phyloP scores from a whole-genome alignment of 2,329 filamentous ascomycete genomes.

The Claviceps monticola region DNA sequence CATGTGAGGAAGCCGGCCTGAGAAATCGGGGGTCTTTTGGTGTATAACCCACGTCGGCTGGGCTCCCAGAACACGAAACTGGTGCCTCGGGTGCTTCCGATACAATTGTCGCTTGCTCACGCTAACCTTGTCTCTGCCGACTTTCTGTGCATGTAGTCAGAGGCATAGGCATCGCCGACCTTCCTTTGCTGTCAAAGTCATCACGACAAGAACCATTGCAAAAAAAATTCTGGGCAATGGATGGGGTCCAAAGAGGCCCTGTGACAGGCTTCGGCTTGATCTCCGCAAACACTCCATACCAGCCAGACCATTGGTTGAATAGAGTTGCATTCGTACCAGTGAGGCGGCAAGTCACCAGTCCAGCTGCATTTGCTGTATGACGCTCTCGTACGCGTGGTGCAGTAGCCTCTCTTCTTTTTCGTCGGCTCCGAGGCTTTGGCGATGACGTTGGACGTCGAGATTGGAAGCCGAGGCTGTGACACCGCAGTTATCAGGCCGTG shows the following conservation, averaged over 20 bases:
- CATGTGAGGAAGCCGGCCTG: not conserved
- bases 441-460: not conserved
- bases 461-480: not conserved
- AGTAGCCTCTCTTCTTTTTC: not conserved
- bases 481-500: not conserved
- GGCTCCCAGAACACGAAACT: not conserved
- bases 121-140: not conserved
- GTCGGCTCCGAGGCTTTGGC: not conserved
- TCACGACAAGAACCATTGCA: not conserved
- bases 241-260: not conserved
- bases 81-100: not conserved
- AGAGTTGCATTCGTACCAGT: constrained; percentile 10
- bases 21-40: not conserved
- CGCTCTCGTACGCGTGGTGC: constrained; percentile 4
- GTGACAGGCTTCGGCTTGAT: not conserved
- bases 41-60: not conserved
- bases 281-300: not conserved
- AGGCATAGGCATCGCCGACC: not conserved
- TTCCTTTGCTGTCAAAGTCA: not conserved
- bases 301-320: constrained; percentile 8
- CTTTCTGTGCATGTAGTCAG: not conserved
- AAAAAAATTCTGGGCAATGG: not conserved
- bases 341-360: constrained; percentile 6
- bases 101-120: not conserved
- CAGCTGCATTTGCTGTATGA: not conserved